Conservation (phyloP, 2,329 filamentous ascomycete species). For the Thielaviopsis populi region DNA sequence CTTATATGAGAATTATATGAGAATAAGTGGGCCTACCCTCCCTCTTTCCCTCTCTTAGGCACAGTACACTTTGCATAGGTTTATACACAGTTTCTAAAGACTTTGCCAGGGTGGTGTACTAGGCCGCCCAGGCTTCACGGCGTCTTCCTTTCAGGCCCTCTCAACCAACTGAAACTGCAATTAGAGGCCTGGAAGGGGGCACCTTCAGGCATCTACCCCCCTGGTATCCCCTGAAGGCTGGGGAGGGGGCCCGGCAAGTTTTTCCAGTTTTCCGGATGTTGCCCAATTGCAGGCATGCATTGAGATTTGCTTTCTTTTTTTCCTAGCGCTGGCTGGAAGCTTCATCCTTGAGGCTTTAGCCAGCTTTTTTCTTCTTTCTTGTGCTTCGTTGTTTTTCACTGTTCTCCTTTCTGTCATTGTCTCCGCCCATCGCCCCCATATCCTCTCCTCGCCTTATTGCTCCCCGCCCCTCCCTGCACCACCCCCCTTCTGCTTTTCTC, state of each 20-base stretch:
- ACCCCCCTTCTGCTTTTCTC: not conserved
- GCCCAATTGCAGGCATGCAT: constrained; percentile 2
- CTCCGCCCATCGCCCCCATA: not conserved
- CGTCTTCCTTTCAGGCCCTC: not conserved
- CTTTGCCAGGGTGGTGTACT: too few relatives aligned
- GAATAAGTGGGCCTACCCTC: too few relatives aligned
- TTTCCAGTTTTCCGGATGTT: constrained; percentile 3
- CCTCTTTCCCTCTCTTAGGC: too few relatives aligned
- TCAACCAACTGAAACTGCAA: not conserved
- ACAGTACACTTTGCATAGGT: too few relatives aligned
- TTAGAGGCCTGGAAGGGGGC: constrained; percentile 5
- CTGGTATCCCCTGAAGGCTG: not conserved
- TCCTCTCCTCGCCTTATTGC: not conserved
- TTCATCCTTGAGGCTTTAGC: not conserved
- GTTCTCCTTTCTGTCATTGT: not conserved
- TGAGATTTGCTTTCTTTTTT: not conserved
- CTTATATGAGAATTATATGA: too few relatives aligned
- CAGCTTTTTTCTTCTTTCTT: not conserved
- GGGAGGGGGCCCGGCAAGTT: not conserved
- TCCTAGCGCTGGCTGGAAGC: not conserved
- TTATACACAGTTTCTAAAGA: too few relatives aligned
- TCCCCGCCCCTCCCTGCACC: not conserved
- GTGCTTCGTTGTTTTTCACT: not conserved
- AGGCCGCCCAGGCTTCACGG: too few relatives aligned
- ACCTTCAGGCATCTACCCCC: not conserved